These are phyloP conservation scores for Saccharum officinarum DNA, from an alignment of 176 grass and related monocot genomes.

Conservation along the genomic window DNA sequence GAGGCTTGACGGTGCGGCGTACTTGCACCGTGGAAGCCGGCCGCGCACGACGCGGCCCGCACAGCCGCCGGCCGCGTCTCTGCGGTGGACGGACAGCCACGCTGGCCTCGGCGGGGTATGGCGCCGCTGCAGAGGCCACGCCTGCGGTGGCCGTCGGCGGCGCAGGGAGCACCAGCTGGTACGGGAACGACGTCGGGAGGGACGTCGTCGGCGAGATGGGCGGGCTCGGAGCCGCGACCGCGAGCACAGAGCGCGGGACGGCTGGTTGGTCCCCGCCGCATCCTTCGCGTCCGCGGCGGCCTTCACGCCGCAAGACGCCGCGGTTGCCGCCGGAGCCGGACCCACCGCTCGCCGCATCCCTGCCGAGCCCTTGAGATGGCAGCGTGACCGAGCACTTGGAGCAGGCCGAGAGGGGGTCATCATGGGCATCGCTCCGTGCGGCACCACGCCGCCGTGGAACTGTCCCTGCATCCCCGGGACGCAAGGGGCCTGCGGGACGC, in stretches of 20 bases:
- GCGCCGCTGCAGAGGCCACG: no score
- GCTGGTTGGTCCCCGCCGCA: background rate
- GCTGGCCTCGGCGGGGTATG: background rate
- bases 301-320: background rate
- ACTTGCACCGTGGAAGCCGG: background rate
- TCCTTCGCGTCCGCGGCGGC: background rate
- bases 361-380: background rate
- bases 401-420: background rate
- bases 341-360: background rate
- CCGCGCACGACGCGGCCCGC: background rate
- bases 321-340: no score
- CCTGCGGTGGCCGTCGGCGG: background rate
- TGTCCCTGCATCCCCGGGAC: background rate
- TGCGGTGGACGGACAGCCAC: background rate
- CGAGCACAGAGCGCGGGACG: conserved; percentile 32
- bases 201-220: background rate
- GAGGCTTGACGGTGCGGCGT: background rate
- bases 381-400: no score
- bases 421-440: background rate
- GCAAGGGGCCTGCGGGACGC: no score
- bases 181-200: background rate
- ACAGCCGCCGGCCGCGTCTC: background rate
- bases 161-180: background rate
- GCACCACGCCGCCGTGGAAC: background rate
- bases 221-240: background rate